These are phyloP conservation scores for Tuber microsphaerosporum DNA, from an alignment of 495 filamentous ascomycete species.

Conservation along the genomic window DNA sequence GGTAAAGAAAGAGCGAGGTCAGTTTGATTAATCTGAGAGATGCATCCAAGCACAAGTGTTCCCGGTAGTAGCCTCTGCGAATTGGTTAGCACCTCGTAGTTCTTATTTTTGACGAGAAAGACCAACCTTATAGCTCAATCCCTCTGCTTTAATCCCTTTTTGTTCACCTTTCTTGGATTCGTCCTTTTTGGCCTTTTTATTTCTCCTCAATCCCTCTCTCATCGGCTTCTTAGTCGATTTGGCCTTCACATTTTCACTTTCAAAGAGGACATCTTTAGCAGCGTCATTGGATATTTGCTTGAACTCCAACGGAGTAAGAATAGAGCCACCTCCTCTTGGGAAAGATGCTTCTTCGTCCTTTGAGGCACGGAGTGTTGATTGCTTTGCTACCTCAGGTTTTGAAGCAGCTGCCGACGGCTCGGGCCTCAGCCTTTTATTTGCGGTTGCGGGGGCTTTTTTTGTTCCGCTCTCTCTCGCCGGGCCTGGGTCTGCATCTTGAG, in stretches of 20 bases:
- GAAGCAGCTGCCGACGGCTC: constrained; percentile 1
- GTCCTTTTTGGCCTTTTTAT: constrained; percentile 45
- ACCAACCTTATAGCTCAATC: constrained; percentile 79
- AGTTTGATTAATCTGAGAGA: constrained; percentile 69
- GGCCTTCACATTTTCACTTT: constrained; percentile 56
- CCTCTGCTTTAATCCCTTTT: constrained; percentile 65
- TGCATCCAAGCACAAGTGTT: constrained; percentile 75
- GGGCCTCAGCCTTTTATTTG: constrained; percentile 15
- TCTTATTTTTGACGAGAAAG: constrained; percentile 1
- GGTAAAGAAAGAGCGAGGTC: constrained; percentile 76
- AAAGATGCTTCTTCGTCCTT: constrained; percentile 81
- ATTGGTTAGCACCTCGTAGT: constrained; percentile 43
- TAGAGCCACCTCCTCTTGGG: constrained; percentile 83
- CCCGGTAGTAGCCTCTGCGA: constrained; percentile 69
- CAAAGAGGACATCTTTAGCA: constrained; percentile 84
- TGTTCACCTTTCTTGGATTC: constrained; percentile 47
- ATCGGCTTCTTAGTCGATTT: constrained; percentile 51
- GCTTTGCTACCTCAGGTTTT: not conserved
- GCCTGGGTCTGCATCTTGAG: constrained; percentile 25
- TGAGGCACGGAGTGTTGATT: constrained; percentile 28
- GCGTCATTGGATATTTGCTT: constrained; percentile 95
- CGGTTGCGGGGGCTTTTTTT: constrained; percentile 11
- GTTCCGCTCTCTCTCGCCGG: constrained; percentile 23
- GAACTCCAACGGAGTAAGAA: constrained; percentile 85
- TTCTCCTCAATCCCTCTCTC: constrained; percentile 51